Evolutionary conservation across 768 basidiomycete species (phyloP).

Genomic region (Nidularia pulvinata): DNA sequence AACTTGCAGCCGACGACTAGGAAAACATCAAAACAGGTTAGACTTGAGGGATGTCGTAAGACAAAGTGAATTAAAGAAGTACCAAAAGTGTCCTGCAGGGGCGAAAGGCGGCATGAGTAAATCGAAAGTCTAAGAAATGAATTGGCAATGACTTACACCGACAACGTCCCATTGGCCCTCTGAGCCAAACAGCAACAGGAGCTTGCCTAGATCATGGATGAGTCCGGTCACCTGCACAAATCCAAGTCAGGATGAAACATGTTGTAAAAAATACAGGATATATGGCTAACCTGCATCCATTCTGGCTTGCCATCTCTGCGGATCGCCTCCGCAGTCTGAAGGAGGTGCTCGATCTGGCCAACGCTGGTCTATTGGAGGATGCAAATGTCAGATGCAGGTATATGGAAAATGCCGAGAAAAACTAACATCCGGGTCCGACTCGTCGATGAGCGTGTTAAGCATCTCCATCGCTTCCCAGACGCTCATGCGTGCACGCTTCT

Average conservation of each 20-base stretch:
- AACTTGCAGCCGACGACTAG: conserved; percentile 85
- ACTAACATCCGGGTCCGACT: conserved; percentile 86
- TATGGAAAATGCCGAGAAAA: background rate
- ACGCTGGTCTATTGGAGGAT: conserved; percentile 53
- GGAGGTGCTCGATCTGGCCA: conserved; percentile 88
- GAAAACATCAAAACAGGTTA: conserved; percentile 1
- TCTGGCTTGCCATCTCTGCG: conserved; percentile 85
- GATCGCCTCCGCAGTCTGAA: conserved; percentile 93
- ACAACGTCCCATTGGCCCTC: conserved; percentile 96
- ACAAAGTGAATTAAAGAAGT: conserved; percentile 7
- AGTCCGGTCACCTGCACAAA: conserved; percentile 65
- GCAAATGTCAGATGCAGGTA: conserved; percentile 14
- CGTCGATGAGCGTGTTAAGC: conserved; percentile 86
- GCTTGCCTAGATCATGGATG: conserved; percentile 89
- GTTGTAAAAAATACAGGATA: too few relatives aligned
- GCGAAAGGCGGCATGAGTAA: conserved; percentile 7
- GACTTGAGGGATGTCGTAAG: background rate
- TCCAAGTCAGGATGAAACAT: background rate
- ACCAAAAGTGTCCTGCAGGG: conserved; percentile 41
- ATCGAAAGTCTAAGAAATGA: background rate
- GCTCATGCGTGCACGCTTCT: conserved; percentile 73
- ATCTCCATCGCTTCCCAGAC: conserved; percentile 88
- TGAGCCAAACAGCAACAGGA: conserved; percentile 81
- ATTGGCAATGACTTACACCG: conserved; percentile 49
- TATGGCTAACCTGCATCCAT: conserved; percentile 73